Conservation (phyloP, 2,329 filamentous ascomycete species). For the Mollisiaceae sp. region DNA sequence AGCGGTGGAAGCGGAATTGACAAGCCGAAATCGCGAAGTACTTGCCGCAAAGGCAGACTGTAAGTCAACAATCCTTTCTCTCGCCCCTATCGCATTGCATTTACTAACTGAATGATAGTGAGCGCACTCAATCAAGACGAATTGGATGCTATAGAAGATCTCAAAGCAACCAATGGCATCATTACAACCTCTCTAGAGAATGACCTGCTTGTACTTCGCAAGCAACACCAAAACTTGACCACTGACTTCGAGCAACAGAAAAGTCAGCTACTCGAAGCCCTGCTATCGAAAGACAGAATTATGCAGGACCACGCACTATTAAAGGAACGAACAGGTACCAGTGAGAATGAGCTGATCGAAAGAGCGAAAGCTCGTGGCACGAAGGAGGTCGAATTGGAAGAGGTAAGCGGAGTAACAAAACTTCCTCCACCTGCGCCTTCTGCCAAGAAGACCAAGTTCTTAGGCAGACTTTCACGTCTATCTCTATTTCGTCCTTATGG, state of each 20-base stretch:
- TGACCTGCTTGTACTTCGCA: conserved; percentile 61
- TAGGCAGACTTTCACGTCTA: conserved; percentile 1
- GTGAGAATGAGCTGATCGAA: conserved; percentile 12
- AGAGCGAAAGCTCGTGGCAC: conserved; percentile 50
- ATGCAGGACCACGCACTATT: conserved; percentile 53
- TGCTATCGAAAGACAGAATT: conserved; percentile 65
- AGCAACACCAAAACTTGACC: conserved; percentile 54
- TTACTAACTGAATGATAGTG: conserved; percentile 47
- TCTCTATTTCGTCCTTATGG: neutral
- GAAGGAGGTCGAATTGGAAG: conserved; percentile 33
- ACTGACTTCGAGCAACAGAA: conserved; percentile 62
- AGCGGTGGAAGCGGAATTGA: conserved; percentile 48
- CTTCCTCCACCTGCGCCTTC: neutral
- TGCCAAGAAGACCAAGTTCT: neutral
- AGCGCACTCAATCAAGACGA: conserved; percentile 60
- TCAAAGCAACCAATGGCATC: conserved; percentile 64
- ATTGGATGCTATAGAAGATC: conserved; percentile 58
- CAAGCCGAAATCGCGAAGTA: conserved; percentile 61
- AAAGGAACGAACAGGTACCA: conserved; percentile 17
- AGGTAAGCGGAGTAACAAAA: conserved; percentile 52
- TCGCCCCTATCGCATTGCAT: conserved; percentile 16
- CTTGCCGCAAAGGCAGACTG: conserved; percentile 57
- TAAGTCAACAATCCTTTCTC: conserved; percentile 43
- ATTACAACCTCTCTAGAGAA: conserved; percentile 62
- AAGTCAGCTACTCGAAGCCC: conserved; percentile 62